Percentiles rank a stretch among this genome's conserved stretches.
Evolutionary conservation across 2,329 filamentous ascomycete genomes (phyloP).

Genomic region (Pseudocercospora fuligena): DNA sequence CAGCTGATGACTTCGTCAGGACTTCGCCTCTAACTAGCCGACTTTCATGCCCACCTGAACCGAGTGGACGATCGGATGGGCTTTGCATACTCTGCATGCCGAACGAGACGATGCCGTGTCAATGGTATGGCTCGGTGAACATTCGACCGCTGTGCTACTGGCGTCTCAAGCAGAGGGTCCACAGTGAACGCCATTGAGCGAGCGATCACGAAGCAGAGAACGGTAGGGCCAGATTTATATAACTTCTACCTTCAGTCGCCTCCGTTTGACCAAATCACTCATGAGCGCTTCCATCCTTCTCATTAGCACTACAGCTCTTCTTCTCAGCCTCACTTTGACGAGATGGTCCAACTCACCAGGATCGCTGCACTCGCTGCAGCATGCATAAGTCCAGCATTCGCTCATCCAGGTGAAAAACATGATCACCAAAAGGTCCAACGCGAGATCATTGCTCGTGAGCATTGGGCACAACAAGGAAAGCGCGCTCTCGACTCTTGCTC

Average conservation of each 20-base stretch:
- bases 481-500: constrained; percentile 25
- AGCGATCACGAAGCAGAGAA: neutral
- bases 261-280: neutral
- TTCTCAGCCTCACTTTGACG: constrained; percentile 13
- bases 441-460: constrained; percentile 38
- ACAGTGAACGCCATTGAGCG: neutral
- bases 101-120: neutral
- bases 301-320: constrained; percentile 5
- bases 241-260: neutral
- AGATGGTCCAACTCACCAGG: constrained; percentile 25
- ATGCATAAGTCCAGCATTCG: constrained; percentile 26
- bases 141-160: neutral
- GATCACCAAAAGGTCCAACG: constrained; percentile 39
- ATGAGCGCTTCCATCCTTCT: constrained; percentile 1
- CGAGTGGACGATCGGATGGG: neutral
- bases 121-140: neutral
- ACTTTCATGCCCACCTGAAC: neutral
- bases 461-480: constrained; percentile 25
- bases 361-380: constrained; percentile 25
- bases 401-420: constrained; percentile 44
- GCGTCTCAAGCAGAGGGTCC: neutral
- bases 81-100: neutral
- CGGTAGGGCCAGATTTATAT: neutral
- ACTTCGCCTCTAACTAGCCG: neutral
- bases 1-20: neutral